Conservation (phyloP, 1,139 yeast genomes). For the Candida frijolesensis region DNA sequence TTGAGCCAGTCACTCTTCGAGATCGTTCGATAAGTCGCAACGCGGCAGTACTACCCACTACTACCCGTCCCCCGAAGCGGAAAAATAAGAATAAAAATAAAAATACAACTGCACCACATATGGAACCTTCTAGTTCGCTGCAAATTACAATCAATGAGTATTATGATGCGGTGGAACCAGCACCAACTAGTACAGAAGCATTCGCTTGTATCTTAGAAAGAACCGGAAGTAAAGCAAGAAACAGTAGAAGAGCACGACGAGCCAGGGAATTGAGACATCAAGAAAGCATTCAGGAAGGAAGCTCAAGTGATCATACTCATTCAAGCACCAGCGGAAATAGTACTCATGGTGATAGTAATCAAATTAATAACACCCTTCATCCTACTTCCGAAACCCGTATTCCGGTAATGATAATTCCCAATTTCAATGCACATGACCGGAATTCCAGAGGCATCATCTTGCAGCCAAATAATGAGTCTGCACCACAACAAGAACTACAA, state of each 20-base stretch:
- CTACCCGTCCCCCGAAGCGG: not conserved
- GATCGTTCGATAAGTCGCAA: not conserved
- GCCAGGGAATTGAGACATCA: slow-evolving; percentile 8
- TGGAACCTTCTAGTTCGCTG: slow-evolving; percentile 1
- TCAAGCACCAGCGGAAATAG: not conserved
- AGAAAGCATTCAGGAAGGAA: slow-evolving; percentile 1
- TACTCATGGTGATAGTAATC: not conserved
- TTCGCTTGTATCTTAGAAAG: slow-evolving; percentile 16
- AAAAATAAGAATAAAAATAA: not conserved
- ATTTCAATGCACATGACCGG: not conserved
- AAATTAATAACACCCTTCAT: not conserved
- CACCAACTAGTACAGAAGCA: slow-evolving; percentile 9
- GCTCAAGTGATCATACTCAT: not conserved
- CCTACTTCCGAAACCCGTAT: not conserved
- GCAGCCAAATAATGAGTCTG: not conserved
- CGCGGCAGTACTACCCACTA: not conserved
- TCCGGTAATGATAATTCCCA: not conserved
- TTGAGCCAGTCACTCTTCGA: slow-evolving; percentile 6
- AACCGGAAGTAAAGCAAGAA: slow-evolving; percentile 13
- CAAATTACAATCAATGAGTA: not conserved
- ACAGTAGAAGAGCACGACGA: slow-evolving; percentile 12
- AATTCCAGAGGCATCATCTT: not conserved
- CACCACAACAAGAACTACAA: not conserved
- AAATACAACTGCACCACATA: not conserved
- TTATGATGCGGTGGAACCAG: not conserved